Conservation (phyloP, 768 basidiomycete species). For the Dacryopinax spathularia region DNA sequence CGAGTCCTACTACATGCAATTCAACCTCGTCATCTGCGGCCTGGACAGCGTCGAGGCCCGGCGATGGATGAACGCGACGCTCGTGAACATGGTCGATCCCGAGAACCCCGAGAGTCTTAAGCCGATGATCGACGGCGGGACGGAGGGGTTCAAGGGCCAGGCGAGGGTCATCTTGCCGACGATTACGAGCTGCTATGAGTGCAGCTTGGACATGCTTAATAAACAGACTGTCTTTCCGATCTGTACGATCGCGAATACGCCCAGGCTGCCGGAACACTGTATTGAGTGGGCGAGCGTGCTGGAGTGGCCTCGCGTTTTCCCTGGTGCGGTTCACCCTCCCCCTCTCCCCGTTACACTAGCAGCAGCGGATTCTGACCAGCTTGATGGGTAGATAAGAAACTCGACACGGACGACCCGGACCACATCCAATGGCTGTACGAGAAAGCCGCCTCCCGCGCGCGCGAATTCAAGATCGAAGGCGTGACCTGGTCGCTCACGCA, state of each 20-base stretch:
- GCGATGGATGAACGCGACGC: constrained; percentile 96
- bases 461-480: constrained; percentile 93
- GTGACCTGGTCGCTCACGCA: constrained; percentile 97
- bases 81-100: constrained; percentile 87
- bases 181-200: constrained; percentile 93
- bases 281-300: constrained; percentile 99
- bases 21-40: constrained; percentile 92
- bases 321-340: constrained; percentile 37
- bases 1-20: constrained; percentile 89
- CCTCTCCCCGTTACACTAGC: neutral
- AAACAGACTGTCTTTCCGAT: constrained; percentile 95
- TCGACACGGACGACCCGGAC: constrained; percentile 95
- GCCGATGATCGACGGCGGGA: constrained; percentile 95
- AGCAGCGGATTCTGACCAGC: constrained; percentile 1
- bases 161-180: constrained; percentile 93
- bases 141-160: constrained; percentile 98
- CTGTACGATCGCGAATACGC: constrained; percentile 97
- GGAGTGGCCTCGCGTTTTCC: constrained; percentile 91
- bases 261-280: constrained; percentile 93
- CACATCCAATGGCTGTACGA: constrained; percentile 90
- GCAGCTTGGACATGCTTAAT: constrained; percentile 94
- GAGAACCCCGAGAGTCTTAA: constrained; percentile 87
- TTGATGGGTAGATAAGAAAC: constrained; percentile 61
- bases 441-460: constrained; percentile 64
- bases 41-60: constrained; percentile 94